Base-by-base conservation (phyloP, 495 filamentous ascomycete species). In the Darksidea phi region DNA sequence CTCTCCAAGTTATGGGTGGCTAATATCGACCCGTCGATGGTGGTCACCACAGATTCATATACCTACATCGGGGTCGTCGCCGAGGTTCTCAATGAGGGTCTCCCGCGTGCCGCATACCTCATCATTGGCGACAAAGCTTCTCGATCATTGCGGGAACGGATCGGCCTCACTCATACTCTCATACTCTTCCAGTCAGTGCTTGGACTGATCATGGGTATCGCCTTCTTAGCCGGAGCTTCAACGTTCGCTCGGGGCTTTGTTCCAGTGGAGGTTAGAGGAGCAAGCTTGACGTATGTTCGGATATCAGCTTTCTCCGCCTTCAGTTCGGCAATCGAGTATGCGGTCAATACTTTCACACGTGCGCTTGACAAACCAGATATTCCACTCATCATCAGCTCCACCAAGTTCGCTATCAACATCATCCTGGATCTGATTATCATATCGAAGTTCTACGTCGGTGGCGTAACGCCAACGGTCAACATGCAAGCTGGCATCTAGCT, bases 1-100 rank as follows among this genome's bases (percentile, higher is more conserved):
- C 79, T 90, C 1, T 79, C 79, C 58, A 91, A 91, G 70, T 76
- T 90, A 23, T 90, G 86, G 88, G 79, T 91, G 17, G 85, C 88
- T 6, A 78, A 83, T 51, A 87, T 91, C 63, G 81, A 89, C 73
- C 71, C 80, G 2, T 79, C 73, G 26, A 75, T 82, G 43, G 83
- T 90, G n/a, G 86, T 80, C 15, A 88, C 84, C 6, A 88, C 87
- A 0, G 87, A 89, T 58, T 67, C 76, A 8, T 86, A 84, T 68
- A 85, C 82, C 7, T 83, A 83, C 58, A 87, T 90, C 61, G 78
- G 81, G 24, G 76, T 82, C 17, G 77, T 89, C 15, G 81, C 78
- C 0, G 82, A 90, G 63, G 86, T 88, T 0, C 72, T 90, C 42
- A 90, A 90, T 71, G 86, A 91, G 66, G 86, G 87, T 13, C 82